Base-by-base conservation (phyloP, 148 eudicot species). In the Chenopodium album region DNA sequence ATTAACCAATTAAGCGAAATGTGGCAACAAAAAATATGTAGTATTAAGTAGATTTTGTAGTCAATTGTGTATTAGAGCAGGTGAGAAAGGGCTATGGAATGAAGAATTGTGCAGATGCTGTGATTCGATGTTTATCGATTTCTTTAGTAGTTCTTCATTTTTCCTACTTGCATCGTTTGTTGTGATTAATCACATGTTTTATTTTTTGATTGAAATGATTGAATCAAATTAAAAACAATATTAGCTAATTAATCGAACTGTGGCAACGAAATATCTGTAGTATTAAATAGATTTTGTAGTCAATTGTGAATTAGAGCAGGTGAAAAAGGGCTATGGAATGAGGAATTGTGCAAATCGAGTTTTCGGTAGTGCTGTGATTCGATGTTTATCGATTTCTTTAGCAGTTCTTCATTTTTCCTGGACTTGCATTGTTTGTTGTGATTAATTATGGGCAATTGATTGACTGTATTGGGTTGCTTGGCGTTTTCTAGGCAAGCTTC, bases 401-500 rank as follows among this genome's bases (percentile, higher is more conserved):
- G 62, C 4, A 14, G 62, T 13, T 14, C 17, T 56, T 14, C 62
- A 41, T 41, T 56, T 56, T 56, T 56, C 62, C 62, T 56, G 22
- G 16, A 13, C 5, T 56, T 56, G 62, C 62, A 56, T 56, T 1
- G 62, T 56, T 56, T 14, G 22, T 56, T 56, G 17, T 56, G 62
- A 56, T 56, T 14, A 13, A 4, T 50, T 50, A 56, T 14, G 62
- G 62, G 22, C 62, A 4, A 16, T 56, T 56, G 3, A 56, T 16
- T 3, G 17, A 50, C 5, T 56, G 1, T 62, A 19, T 17, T 22
- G 79, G 14, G 20, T 9, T 56, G 4, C 23, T 46, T 77, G 66
- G 4, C 9, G n/a, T 70, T 54, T 29, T 71, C 62, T 80, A 95
- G 96, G 90, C 91, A 89, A 86, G 97, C 98, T 84, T 92, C 97